A percentile compares a stretch with the other conserved stretches of the same genome.
Evolutionary conservation across 805 yeast species (phyloP).

Genomic region (Suhomyces sp.): DNA sequence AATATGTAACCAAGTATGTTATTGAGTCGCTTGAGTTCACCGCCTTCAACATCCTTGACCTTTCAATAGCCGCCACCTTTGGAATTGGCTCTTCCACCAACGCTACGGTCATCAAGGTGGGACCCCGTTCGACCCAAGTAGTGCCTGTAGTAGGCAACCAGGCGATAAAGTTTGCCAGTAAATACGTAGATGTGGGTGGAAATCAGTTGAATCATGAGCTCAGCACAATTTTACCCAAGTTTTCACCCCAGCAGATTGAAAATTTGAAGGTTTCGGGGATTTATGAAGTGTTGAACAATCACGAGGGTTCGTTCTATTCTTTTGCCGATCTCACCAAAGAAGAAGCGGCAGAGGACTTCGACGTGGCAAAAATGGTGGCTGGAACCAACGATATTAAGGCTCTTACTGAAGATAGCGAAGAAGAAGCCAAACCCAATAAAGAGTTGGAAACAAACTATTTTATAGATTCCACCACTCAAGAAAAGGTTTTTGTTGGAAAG

Average conservation of each 20-base stretch:
- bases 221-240: constrained; percentile 52
- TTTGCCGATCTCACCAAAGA: constrained; percentile 42
- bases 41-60: constrained; percentile 68
- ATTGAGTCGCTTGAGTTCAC: constrained; percentile 72
- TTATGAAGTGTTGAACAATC: constrained; percentile 74
- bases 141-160: constrained; percentile 77
- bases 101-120: constrained; percentile 77
- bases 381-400: constrained; percentile 46
- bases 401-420: constrained; percentile 24
- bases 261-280: constrained; percentile 70
- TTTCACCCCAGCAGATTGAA: constrained; percentile 61
- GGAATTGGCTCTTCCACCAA: constrained; percentile 68
- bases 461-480: constrained; percentile 53
- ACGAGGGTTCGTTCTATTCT: constrained; percentile 63
- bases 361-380: constrained; percentile 86
- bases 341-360: constrained; percentile 59
- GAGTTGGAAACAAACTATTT: constrained; percentile 75
- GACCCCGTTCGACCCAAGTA: constrained; percentile 70
- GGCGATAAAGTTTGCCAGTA: constrained; percentile 53
- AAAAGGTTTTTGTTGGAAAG: constrained; percentile 69
- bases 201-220: constrained; percentile 55
- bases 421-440: constrained; percentile 50
- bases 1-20: constrained; percentile 66
- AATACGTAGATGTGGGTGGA: constrained; percentile 60
- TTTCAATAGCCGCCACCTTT: constrained; percentile 65